These are phyloP conservation scores for Calamus simplicifolius DNA, from an alignment of 176 grass and related monocot genomes.

Conservation along the genomic window DNA sequence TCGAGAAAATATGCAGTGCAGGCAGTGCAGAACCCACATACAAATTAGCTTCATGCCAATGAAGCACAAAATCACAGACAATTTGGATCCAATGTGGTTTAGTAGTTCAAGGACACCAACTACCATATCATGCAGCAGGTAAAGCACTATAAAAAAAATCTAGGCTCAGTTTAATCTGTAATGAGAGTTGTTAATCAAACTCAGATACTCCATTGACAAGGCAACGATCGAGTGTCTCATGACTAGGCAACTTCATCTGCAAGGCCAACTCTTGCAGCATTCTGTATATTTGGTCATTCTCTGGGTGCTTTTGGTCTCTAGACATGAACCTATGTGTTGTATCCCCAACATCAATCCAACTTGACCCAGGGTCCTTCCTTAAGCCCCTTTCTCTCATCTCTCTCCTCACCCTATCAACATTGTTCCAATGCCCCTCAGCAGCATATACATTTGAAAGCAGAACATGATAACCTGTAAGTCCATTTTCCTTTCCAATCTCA, in stretches of 20 bases:
- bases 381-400: slow-evolving; percentile 68
- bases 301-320: slow-evolving; percentile 16
- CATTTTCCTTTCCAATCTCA: slow-evolving; percentile 50
- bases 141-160: no score
- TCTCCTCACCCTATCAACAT: slow-evolving; percentile 64
- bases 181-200: not conserved
- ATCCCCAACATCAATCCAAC: slow-evolving; percentile 54
- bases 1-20: no score
- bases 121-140: no score
- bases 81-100: no score
- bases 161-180: no score
- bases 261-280: slow-evolving; percentile 22
- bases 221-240: not conserved
- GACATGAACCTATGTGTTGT: slow-evolving; percentile 24
- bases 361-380: slow-evolving; percentile 48
- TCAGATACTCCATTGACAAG: not conserved
- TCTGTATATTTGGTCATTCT: slow-evolving; percentile 25
- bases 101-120: no score
- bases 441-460: slow-evolving; percentile 60
- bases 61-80: no score
- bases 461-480: slow-evolving; percentile 58
- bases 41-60: no score
- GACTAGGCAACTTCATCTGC: slow-evolving; percentile 20
- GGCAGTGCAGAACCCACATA: no score
- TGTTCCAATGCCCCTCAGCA: slow-evolving; percentile 57